These are phyloP conservation scores for Aureobasidium zeae DNA, from an alignment of 2,329 filamentous ascomycete genomes.

Conservation along the genomic window DNA sequence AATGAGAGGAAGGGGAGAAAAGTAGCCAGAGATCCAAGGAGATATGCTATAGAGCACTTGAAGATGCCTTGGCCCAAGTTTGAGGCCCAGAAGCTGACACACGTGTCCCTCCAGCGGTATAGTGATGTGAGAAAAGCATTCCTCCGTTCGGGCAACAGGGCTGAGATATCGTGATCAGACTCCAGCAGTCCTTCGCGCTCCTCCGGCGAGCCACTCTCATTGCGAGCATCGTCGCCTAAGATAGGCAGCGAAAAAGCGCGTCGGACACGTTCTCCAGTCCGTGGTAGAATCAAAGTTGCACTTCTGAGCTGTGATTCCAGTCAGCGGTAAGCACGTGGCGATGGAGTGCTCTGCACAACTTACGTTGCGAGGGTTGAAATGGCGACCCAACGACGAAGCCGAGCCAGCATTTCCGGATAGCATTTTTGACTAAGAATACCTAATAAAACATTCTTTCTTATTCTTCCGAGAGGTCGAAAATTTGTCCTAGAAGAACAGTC, in stretches of 20 bases:
- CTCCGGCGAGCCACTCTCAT: constrained; percentile 1
- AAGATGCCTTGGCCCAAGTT: constrained; percentile 69
- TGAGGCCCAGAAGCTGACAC: constrained; percentile 54
- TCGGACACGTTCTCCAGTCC: constrained; percentile 74
- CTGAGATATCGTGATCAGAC: not conserved
- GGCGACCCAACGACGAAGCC: constrained; percentile 10
- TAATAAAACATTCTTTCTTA: no score
- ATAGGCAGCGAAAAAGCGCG: constrained; percentile 63
- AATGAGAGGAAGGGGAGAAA: constrained; percentile 65
- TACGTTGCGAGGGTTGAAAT: constrained; percentile 13
- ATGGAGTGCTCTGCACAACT: not conserved
- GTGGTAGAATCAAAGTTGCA: constrained; percentile 77
- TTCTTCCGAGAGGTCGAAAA: no score
- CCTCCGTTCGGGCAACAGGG: not conserved
- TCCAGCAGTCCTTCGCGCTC: constrained; percentile 5
- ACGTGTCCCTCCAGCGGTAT: constrained; percentile 26
- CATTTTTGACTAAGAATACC: constrained; percentile 10
- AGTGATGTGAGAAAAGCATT: constrained; percentile 28
- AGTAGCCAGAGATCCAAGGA: constrained; percentile 76
- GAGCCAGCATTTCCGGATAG: constrained; percentile 4
- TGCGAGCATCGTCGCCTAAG: constrained; percentile 11
- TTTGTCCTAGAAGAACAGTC: no score
- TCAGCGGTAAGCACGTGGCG: constrained; percentile 1
- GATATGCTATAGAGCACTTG: constrained; percentile 85
- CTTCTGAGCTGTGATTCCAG: constrained; percentile 15